These are phyloP conservation scores for Clonostachys sp. DNA, from an alignment of 2,329 filamentous ascomycete genomes.

Conservation along the genomic window DNA sequence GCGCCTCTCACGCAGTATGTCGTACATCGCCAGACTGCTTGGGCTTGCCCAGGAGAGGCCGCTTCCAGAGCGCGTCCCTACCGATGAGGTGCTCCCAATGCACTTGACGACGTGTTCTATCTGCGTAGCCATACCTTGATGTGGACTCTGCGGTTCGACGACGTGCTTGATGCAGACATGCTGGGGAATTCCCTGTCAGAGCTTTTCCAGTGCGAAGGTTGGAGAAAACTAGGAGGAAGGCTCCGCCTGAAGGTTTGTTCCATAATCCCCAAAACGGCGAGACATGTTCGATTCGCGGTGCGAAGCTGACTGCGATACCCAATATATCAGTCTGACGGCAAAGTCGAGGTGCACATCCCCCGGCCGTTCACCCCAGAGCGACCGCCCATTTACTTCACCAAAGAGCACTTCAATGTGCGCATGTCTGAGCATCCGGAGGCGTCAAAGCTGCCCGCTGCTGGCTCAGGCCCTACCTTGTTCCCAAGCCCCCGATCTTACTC, in stretches of 20 bases:
- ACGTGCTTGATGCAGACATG: slow-evolving; percentile 13
- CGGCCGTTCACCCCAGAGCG: slow-evolving; percentile 14
- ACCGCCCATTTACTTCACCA: slow-evolving; percentile 32
- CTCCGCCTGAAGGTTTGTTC: slow-evolving; percentile 11
- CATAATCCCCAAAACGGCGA: neutral
- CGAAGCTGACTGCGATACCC: neutral
- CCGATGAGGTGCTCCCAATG: slow-evolving; percentile 2
- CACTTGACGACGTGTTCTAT: neutral
- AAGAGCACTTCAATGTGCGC: slow-evolving; percentile 20
- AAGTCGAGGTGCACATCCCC: slow-evolving; percentile 21
- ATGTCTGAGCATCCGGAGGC: slow-evolving; percentile 32
- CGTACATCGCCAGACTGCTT: too few species aligned
- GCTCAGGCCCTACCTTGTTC: neutral
- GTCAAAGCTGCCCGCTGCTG: neutral
- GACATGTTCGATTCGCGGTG: neutral
- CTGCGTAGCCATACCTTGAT: slow-evolving; percentile 1
- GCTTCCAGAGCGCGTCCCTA: neutral
- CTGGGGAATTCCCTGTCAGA: slow-evolving; percentile 8
- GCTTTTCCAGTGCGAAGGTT: slow-evolving; percentile 10
- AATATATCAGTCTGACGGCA: slow-evolving; percentile 4
- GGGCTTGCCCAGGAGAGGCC: too few species aligned
- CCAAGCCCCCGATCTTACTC: neutral
- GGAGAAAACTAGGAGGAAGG: slow-evolving; percentile 15
- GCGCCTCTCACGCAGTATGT: too few species aligned
- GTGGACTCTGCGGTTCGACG: slow-evolving; percentile 13